Conservation (phyloP, 2,329 filamentous ascomycete genomes). For the Sordariomycetes sp. region DNA sequence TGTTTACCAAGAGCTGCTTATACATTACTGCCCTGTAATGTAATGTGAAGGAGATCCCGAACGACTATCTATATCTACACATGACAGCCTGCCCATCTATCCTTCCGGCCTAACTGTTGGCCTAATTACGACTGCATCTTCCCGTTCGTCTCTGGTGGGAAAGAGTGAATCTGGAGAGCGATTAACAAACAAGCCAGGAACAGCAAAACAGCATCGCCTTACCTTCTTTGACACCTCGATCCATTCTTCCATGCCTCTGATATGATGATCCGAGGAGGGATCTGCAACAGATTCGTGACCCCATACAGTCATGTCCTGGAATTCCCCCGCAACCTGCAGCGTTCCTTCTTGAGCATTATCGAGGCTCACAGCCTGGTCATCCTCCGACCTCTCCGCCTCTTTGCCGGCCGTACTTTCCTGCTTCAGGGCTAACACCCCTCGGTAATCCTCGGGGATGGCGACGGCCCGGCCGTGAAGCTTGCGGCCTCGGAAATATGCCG, state of each 20-base stretch:
- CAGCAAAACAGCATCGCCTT: neutral
- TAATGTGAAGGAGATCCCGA: too few species aligned
- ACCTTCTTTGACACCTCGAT: slow-evolving; percentile 61
- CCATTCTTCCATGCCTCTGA: slow-evolving; percentile 74
- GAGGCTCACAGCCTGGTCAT: slow-evolving; percentile 23
- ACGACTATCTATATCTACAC: too few species aligned
- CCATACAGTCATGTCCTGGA: slow-evolving; percentile 76
- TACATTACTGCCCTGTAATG: too few species aligned
- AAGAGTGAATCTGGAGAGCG: neutral
- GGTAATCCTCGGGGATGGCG: slow-evolving; percentile 60
- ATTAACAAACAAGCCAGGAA: neutral
- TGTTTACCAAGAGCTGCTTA: too few species aligned
- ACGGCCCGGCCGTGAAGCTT: slow-evolving; percentile 62
- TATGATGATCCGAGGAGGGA: slow-evolving; percentile 51
- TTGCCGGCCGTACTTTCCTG: slow-evolving; percentile 20
- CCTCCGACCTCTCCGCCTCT: slow-evolving; percentile 15
- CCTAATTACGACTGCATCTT: neutral
- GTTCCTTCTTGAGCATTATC: slow-evolving; percentile 27
- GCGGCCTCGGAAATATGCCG: slow-evolving; percentile 67
- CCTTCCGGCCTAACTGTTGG: neutral
- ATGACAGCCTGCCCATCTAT: neutral
- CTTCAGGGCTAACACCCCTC: slow-evolving; percentile 48
- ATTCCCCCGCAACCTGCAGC: slow-evolving; percentile 54
- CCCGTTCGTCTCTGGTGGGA: neutral
- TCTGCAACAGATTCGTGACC: slow-evolving; percentile 61